Conservation (phyloP, 2,329 filamentous ascomycete genomes). For the Xylaria sp. region DNA sequence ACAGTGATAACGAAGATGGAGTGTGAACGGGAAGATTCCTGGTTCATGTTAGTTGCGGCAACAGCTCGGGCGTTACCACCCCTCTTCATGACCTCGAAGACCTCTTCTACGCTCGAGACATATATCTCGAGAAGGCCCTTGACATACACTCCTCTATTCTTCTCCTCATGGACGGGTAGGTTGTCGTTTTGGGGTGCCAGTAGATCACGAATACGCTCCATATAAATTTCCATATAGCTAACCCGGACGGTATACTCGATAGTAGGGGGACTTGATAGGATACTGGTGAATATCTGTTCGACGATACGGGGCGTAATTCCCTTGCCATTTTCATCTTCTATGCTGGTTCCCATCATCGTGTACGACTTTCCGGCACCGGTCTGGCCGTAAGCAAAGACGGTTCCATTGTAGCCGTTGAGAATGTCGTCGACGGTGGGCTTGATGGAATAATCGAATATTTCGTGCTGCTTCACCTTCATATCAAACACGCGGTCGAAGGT, state of each 20-base stretch:
- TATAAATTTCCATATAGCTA: slow-evolving; percentile 99
- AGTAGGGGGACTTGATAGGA: slow-evolving; percentile 87
- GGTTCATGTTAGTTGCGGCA: slow-evolving; percentile 98
- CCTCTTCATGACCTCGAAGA: slow-evolving; percentile 95
- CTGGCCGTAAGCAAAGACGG: slow-evolving; percentile 98
- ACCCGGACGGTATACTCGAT: slow-evolving; percentile 99
- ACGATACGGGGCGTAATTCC: slow-evolving; percentile 97
- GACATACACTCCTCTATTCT: slow-evolving; percentile 94
- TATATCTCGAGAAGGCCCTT: slow-evolving; percentile 96
- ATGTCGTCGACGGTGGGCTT: slow-evolving; percentile 96
- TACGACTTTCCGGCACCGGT: slow-evolving; percentile 99
- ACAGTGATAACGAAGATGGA: slow-evolving; percentile 98
- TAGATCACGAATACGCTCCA: slow-evolving; percentile 97
- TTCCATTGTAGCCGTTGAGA: slow-evolving; percentile 98
- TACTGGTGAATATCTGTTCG: slow-evolving; percentile 96
- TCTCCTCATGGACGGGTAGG: slow-evolving; percentile 96
- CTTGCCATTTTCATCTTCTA: slow-evolving; percentile 86
- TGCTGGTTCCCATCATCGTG: slow-evolving; percentile 97
- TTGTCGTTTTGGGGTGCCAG: slow-evolving; percentile 95
- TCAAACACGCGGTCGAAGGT: slow-evolving; percentile 98
- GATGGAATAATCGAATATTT: slow-evolving; percentile 99
- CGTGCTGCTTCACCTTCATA: slow-evolving; percentile 87
- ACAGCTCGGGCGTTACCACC: slow-evolving; percentile 91
- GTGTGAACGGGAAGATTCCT: slow-evolving; percentile 96
- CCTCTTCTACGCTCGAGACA: slow-evolving; percentile 92